Percentiles rank a stretch among this genome's conserved stretches.
phyloP scores from a whole-genome alignment of 805 yeast genomes.

The Naumovozyma castellii region DNA sequence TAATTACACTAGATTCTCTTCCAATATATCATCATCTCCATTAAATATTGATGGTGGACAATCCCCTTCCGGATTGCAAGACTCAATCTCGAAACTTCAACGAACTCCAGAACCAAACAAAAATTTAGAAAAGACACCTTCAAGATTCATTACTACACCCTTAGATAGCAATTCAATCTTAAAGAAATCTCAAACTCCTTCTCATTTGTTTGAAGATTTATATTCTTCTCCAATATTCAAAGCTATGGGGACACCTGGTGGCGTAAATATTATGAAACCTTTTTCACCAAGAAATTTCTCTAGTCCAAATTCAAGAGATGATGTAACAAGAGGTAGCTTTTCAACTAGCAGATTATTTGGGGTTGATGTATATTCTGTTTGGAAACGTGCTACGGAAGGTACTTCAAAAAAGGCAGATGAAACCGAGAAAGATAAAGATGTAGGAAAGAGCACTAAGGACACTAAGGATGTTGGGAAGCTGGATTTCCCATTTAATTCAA shows the following conservation, averaged over 20 bases:
- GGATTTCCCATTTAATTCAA: conserved; percentile 9
- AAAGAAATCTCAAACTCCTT: conserved; percentile 29
- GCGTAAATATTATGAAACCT: conserved; percentile 6
- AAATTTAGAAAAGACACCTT: conserved; percentile 18
- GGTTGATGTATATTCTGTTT: conserved; percentile 29
- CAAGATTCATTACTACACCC: conserved; percentile 17
- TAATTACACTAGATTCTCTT: background rate
- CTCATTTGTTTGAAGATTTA: conserved; percentile 26
- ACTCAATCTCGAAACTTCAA: conserved; percentile 8
- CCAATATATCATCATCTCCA: background rate
- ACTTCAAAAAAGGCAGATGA: background rate
- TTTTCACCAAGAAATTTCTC: conserved; percentile 13
- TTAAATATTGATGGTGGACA: background rate
- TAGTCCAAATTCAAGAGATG: conserved; percentile 7
- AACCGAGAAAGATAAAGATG: background rate
- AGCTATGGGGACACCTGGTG: conserved; percentile 16
- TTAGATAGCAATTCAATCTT: conserved; percentile 14
- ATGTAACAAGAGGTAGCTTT: conserved; percentile 14
- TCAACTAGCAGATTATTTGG: conserved; percentile 27
- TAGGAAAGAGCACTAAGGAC: background rate
- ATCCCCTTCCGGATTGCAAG: conserved; percentile 1
- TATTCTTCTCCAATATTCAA: conserved; percentile 27
- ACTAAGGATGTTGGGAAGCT: conserved; percentile 4
- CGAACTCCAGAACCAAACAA: conserved; percentile 18
- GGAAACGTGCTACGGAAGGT: conserved; percentile 26